Conservation (phyloP, 352 stramenopile genomes). For the Globisporangium nodosum region DNA sequence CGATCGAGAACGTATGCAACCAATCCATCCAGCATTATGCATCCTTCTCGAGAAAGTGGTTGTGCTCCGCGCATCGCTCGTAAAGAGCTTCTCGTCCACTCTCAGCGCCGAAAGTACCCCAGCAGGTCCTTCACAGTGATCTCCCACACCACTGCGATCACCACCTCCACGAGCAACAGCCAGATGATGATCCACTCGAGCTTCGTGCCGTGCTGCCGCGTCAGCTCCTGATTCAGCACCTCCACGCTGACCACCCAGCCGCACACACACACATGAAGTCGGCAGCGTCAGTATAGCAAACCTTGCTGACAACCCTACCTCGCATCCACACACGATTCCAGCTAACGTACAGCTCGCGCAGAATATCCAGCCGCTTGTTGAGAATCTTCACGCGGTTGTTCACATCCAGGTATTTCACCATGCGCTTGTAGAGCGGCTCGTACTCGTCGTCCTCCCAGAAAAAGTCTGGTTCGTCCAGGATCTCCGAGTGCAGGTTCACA, state of each 20-base stretch:
- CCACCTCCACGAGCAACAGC: conserved; percentile 86
- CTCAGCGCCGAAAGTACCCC: conserved; percentile 44
- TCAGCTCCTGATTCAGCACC: conserved; percentile 88
- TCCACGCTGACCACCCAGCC: conserved; percentile 50
- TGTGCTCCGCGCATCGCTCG: too few relatives aligned
- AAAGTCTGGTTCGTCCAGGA: conserved; percentile 91
- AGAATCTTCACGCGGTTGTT: conserved; percentile 88
- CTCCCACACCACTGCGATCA: conserved; percentile 81
- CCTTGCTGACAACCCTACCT: conserved; percentile 14
- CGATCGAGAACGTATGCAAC: too few relatives aligned
- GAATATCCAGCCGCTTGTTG: conserved; percentile 91
- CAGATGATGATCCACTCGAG: conserved; percentile 95
- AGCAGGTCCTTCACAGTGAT: conserved; percentile 80
- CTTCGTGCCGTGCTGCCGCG: conserved; percentile 79
- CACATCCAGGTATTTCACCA: conserved; percentile 91
- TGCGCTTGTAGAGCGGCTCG: conserved; percentile 88
- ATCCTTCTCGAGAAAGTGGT: neutral
- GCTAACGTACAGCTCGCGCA: conserved; percentile 81
- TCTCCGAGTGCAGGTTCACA: conserved; percentile 92
- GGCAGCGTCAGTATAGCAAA: neutral
- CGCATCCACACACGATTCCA: neutral
- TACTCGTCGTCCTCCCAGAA: conserved; percentile 91
- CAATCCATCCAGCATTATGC: neutral
- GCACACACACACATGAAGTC: neutral
- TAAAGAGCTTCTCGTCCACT: neutral